A percentile compares a stretch with the other conserved stretches of the same genome.
Conservation (phyloP, 345 rosid species). For the Eucalyptus sp. region DNA sequence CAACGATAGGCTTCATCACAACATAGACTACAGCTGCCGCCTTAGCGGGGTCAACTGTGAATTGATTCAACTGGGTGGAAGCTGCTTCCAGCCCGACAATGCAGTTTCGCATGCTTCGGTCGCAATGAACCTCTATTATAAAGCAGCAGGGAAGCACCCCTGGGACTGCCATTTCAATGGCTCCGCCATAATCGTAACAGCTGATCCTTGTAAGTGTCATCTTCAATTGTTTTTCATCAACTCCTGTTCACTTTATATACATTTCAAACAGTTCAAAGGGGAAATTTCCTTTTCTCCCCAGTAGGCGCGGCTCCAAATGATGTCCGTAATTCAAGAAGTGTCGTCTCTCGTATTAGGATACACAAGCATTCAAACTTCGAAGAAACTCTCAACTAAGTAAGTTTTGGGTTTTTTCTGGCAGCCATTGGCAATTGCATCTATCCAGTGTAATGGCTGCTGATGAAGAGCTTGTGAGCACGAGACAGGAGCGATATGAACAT, state of each 20-base stretch:
- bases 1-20: not conserved
- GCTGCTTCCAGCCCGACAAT: not conserved
- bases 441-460: not conserved
- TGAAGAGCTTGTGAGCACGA: not conserved
- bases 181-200: not conserved
- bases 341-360: not conserved
- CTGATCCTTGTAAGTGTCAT: not conserved
- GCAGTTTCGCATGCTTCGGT: not conserved
- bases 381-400: not conserved
- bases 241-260: not conserved
- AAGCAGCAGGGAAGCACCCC: not conserved
- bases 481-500: not conserved
- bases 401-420: not conserved
- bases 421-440: not conserved
- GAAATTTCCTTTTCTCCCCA: not conserved
- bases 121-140: slow-evolving; percentile 2
- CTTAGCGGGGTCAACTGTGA: not conserved
- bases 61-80: not conserved
- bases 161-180: not conserved
- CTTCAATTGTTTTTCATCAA: not conserved
- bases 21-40: not conserved
- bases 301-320: not conserved
- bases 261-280: not conserved
- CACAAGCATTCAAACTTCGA: not conserved
- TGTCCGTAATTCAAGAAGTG: not conserved